A percentile compares a stretch with the other conserved stretches of the same genome.
phyloP scores from a whole-genome alignment of 176 grass and related monocot species.

The Rhynchospora pubera region DNA sequence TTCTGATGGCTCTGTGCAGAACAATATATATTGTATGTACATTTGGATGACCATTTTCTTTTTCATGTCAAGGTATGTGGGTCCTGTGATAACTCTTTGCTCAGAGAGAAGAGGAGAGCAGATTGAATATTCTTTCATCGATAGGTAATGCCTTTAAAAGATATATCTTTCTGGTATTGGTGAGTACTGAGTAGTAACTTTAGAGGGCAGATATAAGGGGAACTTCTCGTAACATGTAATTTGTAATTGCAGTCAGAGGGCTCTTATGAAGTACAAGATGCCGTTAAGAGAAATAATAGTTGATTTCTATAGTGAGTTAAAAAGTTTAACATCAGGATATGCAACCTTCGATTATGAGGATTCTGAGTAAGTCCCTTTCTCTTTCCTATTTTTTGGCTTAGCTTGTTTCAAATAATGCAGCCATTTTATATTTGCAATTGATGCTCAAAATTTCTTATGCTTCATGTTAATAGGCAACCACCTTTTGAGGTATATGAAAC shows the following conservation, averaged over 20 bases:
- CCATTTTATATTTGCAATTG: neutral
- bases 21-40: neutral
- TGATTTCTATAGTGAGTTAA: constrained; percentile 96
- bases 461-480: neutral
- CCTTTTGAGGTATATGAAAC: neutral
- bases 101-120: constrained; percentile 97
- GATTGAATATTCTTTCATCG: constrained; percentile 91
- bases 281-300: constrained; percentile 98
- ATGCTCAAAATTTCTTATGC: neutral
- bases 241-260: constrained; percentile 61
- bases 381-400: constrained; percentile 11
- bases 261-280: constrained; percentile 76
- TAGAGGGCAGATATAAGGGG: constrained; percentile 5
- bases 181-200: constrained; percentile 8
- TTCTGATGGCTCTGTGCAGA: neutral
- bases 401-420: neutral
- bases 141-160: constrained; percentile 32
- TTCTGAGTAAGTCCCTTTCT: constrained; percentile 62
- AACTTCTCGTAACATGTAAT: constrained; percentile 3
- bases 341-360: constrained; percentile 98
- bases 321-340: constrained; percentile 96
- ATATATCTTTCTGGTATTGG: neutral
- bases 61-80: constrained; percentile 69
- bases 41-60: neutral
- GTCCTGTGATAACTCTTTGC: constrained; percentile 89